Conservation (phyloP, 352 stramenopile species). For the Pythium utonaiense region DNA sequence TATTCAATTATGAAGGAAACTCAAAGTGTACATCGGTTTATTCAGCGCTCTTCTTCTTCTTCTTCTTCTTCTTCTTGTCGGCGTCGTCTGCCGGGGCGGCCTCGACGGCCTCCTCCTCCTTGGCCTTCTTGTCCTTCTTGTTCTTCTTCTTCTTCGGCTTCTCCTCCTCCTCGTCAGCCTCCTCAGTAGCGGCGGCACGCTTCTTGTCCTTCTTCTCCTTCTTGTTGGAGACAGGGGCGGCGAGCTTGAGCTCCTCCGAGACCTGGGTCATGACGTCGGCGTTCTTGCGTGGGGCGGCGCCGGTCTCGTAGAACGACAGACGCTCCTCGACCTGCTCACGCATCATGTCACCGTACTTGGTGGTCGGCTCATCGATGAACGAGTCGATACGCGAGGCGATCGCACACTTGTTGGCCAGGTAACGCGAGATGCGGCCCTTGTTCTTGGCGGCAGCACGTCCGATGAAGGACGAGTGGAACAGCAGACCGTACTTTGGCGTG, state of each 20-base stretch:
- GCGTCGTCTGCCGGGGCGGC: conserved; percentile 25
- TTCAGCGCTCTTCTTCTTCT: conserved; percentile 65
- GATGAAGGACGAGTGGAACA: conserved; percentile 99
- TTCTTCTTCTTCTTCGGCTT: conserved; percentile 77
- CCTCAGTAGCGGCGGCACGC: conserved; percentile 51
- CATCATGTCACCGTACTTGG: conserved; percentile 98
- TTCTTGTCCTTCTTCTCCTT: conserved; percentile 83
- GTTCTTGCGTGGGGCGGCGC: conserved; percentile 97
- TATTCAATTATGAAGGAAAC: conserved; percentile 11
- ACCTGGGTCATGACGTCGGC: conserved; percentile 98
- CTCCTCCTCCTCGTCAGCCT: conserved; percentile 61
- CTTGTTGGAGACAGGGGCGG: conserved; percentile 37
- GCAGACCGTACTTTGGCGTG: conserved; percentile 99
- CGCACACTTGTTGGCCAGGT: conserved; percentile 99
- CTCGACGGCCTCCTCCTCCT: conserved; percentile 24
- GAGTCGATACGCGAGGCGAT: conserved; percentile 99
- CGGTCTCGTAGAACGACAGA: conserved; percentile 99
- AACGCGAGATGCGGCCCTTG: conserved; percentile 99
- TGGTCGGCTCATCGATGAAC: conserved; percentile 95
- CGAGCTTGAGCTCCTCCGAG: conserved; percentile 84
- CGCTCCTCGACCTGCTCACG: conserved; percentile 99
- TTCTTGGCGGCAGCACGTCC: conserved; percentile 98
- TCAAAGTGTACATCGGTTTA: conserved; percentile 26
- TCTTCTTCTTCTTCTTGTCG: conserved; percentile 74
- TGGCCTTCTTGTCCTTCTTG: conserved; percentile 69